Percentiles rank a stretch among this genome's conserved stretches.
These are phyloP conservation scores for Eucalyptus erythrocorys DNA, from an alignment of 345 rosid genomes.

Conservation along the genomic window DNA sequence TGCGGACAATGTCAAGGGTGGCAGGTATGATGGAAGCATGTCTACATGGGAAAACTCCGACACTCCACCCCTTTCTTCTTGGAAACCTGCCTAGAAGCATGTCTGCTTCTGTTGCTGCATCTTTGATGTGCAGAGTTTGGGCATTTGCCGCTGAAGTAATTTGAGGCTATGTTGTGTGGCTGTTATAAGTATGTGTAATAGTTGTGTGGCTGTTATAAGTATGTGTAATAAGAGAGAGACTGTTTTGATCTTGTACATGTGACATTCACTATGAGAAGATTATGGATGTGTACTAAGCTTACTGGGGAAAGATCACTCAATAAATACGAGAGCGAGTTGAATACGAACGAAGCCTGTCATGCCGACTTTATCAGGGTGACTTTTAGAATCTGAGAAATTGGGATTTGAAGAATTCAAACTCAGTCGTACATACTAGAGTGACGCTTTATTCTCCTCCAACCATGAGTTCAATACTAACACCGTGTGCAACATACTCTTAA, in stretches of 20 bases:
- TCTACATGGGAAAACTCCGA: constrained; percentile 25
- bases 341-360: too few relatives aligned
- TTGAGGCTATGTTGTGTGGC: neutral
- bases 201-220: neutral
- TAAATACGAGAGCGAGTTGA: neutral
- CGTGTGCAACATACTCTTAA: too few relatives aligned
- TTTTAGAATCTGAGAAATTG: too few relatives aligned
- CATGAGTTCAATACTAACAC: too few relatives aligned
- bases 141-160: neutral
- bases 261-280: neutral
- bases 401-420: too few relatives aligned
- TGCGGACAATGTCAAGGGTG: constrained; percentile 31
- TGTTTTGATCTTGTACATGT: neutral
- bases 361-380: too few relatives aligned
- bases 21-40: constrained; percentile 1
- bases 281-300: neutral
- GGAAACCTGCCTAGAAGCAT: constrained; percentile 7
- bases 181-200: neutral
- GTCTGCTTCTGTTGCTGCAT: neutral
- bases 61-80: constrained; percentile 51
- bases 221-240: neutral
- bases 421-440: too few relatives aligned
- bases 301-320: neutral
- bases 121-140: neutral
- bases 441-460: too few relatives aligned